Conservation (phyloP, 768 basidiomycete genomes). For the Mycena alexandri region DNA sequence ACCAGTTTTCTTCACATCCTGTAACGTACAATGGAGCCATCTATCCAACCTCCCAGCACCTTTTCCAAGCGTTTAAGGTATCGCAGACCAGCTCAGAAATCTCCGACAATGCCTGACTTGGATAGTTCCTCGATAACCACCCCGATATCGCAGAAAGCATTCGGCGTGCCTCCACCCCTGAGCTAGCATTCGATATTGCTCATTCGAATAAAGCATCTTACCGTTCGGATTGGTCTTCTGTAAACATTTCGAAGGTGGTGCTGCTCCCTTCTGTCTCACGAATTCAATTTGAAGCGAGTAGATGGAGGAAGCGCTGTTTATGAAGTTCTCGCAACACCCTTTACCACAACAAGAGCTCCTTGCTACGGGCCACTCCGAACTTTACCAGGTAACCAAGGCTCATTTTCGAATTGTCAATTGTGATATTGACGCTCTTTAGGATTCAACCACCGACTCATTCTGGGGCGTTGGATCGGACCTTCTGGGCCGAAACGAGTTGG, state of each 20-base stretch:
- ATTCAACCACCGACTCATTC: conserved; percentile 59
- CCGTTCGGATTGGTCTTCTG: conserved; percentile 61
- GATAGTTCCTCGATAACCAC: conserved; percentile 56
- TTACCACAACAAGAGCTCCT: conserved; percentile 57
- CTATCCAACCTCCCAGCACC: conserved; percentile 62
- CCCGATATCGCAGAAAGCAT: conserved; percentile 62
- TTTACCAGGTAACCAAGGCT: conserved; percentile 58
- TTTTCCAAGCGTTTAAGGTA: conserved; percentile 63
- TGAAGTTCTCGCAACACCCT: conserved; percentile 67
- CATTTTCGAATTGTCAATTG: not conserved
- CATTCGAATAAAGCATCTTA: conserved; percentile 52
- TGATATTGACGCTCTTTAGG: conserved; percentile 39
- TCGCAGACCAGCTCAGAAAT: not conserved
- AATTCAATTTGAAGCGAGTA: conserved; percentile 34
- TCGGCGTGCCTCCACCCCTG: conserved; percentile 54
- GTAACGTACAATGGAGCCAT: conserved; percentile 51
- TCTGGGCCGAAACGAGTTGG: conserved; percentile 60
- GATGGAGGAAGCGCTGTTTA: conserved; percentile 63
- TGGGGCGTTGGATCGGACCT: conserved; percentile 61
- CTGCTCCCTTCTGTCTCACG: not conserved
- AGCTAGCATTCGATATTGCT: conserved; percentile 57
- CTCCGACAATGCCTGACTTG: conserved; percentile 4
- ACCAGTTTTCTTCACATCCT: conserved; percentile 58
- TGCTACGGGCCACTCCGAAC: conserved; percentile 58
- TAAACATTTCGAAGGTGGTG: conserved; percentile 60